Evolutionary conservation across 164 flowering plant species (phyloP).

Genomic region (Aristolochia californica): DNA sequence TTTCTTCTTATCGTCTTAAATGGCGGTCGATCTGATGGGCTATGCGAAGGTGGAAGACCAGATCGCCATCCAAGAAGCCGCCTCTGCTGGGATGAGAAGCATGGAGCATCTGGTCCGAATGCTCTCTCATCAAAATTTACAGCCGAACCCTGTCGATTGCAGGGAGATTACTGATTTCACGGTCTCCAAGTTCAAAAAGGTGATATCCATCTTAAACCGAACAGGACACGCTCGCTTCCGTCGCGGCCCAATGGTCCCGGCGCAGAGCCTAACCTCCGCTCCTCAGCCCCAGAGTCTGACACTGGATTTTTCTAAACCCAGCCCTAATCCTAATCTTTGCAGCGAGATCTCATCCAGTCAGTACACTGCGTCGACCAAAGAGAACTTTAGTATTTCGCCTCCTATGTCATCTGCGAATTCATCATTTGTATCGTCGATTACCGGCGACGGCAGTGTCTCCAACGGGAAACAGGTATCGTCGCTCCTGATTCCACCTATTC

Average conservation of each 20-base stretch:
- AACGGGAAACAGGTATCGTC: conserved; percentile 45
- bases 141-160: conserved; percentile 29
- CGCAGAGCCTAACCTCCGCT: neutral
- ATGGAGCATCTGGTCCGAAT: conserved; percentile 56
- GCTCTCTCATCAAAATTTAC: conserved; percentile 28
- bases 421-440: conserved; percentile 63
- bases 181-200: conserved; percentile 63
- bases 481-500: conserved; percentile 23
- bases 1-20: conserved; percentile 5
- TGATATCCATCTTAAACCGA: conserved; percentile 57
- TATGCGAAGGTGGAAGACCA: conserved; percentile 53
- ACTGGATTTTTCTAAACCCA: conserved; percentile 48
- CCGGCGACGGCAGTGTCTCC: conserved; percentile 76
- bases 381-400: conserved; percentile 40
- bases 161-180: conserved; percentile 51
- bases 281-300: conserved; percentile 25
- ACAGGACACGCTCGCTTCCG: conserved; percentile 89
- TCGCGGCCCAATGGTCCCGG: conserved; percentile 36
- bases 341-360: conserved; percentile 11
- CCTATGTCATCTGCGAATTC: conserved; percentile 39
- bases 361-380: conserved; percentile 17
- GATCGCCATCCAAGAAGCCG: conserved; percentile 61
- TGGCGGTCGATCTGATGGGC: conserved; percentile 50
- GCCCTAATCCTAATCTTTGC: conserved; percentile 18
- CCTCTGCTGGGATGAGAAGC: conserved; percentile 56